Base-by-base conservation (phyloP, 306 rosid genomes). In the Vicia faba region DNA sequence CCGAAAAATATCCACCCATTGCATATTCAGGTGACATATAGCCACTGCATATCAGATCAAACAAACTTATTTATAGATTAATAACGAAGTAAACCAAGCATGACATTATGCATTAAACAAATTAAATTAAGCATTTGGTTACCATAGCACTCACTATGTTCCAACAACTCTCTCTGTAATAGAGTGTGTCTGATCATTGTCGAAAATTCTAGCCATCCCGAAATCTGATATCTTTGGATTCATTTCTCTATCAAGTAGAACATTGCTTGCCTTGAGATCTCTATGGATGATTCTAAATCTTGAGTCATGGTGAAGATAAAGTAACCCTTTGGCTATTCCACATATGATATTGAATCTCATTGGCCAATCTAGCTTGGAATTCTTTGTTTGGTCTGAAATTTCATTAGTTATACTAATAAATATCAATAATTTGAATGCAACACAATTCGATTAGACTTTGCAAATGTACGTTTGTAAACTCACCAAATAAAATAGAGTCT, bases 21-120 rank as follows among this genome's bases (percentile, higher is more conserved):
- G 90, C 88, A 46, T 85, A 87, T 57, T 85, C 86, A 2, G 95
- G 88, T 5, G 95, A 66, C 95, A 87, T 87, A 61, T 87, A 84
- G 5, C 83, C 89, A 73, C 86, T 84, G 73, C 63, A 73, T 7
- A 18, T 57, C 3, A 61, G 1, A 11, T 10, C 28, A 36, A 11
- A 35, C 33, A 19, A 2, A 40, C 6, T 54, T 29, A 46, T 8
- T 54, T n/a, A 61, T 3, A 23, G 25, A 41, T 7, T 36, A 61
- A 26, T 43, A 43, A 45, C 50, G 7, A 50, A 25, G 13, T 35
- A 49, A 61, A 13, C 19, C 8, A 10, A 0, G 19, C 68, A 38
- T 29, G 64, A 4, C 8, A 11, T n/a, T 3, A 54, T 6, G 36
- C 35, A n/a, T 18, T 46, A 68, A 15, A 36, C 41, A 46, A 28